Base-by-base conservation (phyloP, 108 stramenopile genomes). In the Skeletonema tropicum region DNA sequence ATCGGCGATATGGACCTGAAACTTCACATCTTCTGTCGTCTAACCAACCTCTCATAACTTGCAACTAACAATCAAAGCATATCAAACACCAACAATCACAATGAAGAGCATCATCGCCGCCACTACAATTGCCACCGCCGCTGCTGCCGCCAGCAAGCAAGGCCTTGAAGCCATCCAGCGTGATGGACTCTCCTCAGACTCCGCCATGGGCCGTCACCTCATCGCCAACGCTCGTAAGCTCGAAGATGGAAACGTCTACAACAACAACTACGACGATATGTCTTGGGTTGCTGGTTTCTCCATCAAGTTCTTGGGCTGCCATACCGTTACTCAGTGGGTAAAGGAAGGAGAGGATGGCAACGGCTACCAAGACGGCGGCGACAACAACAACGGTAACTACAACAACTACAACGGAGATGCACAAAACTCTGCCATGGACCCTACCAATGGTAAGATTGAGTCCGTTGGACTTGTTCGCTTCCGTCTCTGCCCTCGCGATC, bases 241-340 rank as follows among this genome's bases (percentile, higher is more conserved):
- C 25, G 84, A 85, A 21, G 67, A 21, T 21, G 60, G 73, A 17
- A 36, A 64, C 30, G 23, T 10, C 32, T 48, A 68, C 46, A 15
- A 69, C 14, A 25, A 70, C 36, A 52, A 25, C 58, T 21, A 60
- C 23, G 23, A 60, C 55, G 85, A 85, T 45, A 75, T 79, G 57
- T 70, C 73, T 49, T 86, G 74, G 64, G 57, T 94, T 30, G 68
- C 83, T 23, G 79, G 78, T 33, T 94, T 89, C 83, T 87, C 87
- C 68, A 77, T 91, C 80, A 92, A 92, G 82, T 94, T 94, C 82
- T 82, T 88, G 59, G 94, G 94, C 21, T 94, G 94, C 77, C 88
- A 91, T 64, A 87, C 91, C 55, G 87, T 91, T 38, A 82, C 83
- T 10, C 90, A 94, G 66, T 94, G 94, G 94, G 61, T 55, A 3